These are phyloP conservation scores for Carex littledalei DNA, from an alignment of 176 grass and related monocot species.

Conservation along the genomic window DNA sequence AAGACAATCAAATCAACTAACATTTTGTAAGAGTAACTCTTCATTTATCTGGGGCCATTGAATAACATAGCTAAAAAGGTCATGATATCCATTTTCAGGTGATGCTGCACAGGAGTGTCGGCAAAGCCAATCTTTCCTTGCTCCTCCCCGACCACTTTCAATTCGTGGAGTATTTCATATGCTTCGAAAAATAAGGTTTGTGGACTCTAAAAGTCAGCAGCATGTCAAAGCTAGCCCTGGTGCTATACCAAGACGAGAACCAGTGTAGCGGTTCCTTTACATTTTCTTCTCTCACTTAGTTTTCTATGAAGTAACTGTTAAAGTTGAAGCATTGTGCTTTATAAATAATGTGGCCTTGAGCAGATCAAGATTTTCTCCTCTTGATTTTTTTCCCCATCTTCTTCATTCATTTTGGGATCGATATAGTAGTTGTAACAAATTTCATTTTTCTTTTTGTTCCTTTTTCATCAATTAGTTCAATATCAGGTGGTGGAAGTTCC, in stretches of 20 bases:
- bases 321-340: neutral
- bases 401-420: neutral
- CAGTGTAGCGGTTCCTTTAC: neutral
- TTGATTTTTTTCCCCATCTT: neutral
- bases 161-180: conserved; percentile 63
- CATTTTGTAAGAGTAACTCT: neutral
- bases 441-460: conserved; percentile 25
- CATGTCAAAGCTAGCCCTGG: neutral
- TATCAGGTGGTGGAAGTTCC: conserved; percentile 80
- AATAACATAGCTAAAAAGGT: neutral
- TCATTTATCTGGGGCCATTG: neutral
- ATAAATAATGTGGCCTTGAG: neutral
- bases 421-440: neutral
- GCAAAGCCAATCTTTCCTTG: conserved; percentile 87
- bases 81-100: conserved; percentile 31
- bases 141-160: conserved; percentile 63
- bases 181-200: conserved; percentile 73
- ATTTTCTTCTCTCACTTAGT: neutral
- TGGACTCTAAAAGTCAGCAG: neutral
- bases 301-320: neutral
- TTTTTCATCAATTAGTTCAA: conserved; percentile 50
- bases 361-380: neutral
- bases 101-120: conserved; percentile 82
- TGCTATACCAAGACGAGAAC: neutral
- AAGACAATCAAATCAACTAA: neutral